These are phyloP conservation scores for Eucalyptus globulus DNA, from an alignment of 345 rosid species.

Conservation along the genomic window DNA sequence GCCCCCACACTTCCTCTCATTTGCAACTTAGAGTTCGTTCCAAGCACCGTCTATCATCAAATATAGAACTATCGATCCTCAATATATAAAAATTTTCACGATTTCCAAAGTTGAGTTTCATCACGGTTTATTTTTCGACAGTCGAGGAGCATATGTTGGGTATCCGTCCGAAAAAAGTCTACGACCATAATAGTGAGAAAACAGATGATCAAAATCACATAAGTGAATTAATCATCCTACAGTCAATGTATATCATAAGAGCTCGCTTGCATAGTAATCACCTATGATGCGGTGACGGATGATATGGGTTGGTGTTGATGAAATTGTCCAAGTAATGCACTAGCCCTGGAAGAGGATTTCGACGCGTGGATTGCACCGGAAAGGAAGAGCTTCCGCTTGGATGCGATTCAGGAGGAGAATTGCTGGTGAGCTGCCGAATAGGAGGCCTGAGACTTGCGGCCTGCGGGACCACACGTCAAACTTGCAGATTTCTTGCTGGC, in stretches of 20 bases:
- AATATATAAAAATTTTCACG: not conserved
- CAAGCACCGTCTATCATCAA: not conserved
- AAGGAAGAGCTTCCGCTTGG: not conserved
- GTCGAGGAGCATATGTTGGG: not conserved
- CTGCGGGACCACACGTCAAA: not conserved
- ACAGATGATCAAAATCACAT: not conserved
- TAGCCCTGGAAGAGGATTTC: not conserved
- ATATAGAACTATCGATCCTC: not conserved
- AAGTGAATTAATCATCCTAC: not conserved
- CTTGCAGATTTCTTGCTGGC: not conserved
- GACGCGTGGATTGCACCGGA: not conserved
- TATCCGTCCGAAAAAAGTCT: not conserved
- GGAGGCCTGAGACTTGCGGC: not conserved
- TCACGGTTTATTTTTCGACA: not conserved
- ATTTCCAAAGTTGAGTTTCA: not conserved
- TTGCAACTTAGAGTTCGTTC: not conserved
- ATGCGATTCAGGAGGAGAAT: not conserved
- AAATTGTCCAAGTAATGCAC: not conserved
- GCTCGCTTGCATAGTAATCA: not conserved
- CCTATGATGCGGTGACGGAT: not conserved
- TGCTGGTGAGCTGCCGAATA: not conserved
- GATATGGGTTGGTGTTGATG: not conserved
- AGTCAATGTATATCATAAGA: not conserved
- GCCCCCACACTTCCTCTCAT: not conserved
- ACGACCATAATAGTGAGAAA: not conserved